Conservation (phyloP, 306 rosid species). For the Crotalaria pallida region DNA sequence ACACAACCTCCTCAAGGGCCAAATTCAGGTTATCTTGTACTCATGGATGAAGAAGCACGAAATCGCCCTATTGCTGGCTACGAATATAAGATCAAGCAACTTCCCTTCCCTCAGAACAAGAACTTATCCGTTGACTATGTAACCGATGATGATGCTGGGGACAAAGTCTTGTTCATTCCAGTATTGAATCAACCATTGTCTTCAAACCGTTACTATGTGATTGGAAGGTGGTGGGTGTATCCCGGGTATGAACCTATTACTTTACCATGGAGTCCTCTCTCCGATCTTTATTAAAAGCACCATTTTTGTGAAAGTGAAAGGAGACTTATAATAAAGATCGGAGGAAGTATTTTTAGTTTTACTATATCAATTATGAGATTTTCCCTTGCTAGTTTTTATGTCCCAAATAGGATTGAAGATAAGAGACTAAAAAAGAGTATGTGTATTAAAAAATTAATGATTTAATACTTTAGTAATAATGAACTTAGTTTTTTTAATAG, state of each 20-base stretch:
- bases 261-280: too few relatives aligned
- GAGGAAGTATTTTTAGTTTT: too few relatives aligned
- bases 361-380: too few relatives aligned
- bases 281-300: too few relatives aligned
- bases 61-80: conserved; percentile 2
- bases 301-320: too few relatives aligned
- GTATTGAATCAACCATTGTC: conserved; percentile 53
- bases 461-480: too few relatives aligned
- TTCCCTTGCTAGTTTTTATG: too few relatives aligned
- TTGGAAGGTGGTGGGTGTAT: conserved; percentile 34
- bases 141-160: neutral
- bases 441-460: too few relatives aligned
- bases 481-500: too few relatives aligned
- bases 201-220: conserved; percentile 50
- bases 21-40: conserved; percentile 29
- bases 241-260: conserved; percentile 25
- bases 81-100: neutral
- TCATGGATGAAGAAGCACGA: conserved; percentile 30
- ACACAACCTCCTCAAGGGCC: conserved; percentile 29
- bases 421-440: too few relatives aligned
- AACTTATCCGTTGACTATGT: neutral
- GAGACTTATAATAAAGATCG: too few relatives aligned
- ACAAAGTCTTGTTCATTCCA: conserved; percentile 50
- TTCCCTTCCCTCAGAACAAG: conserved; percentile 45
- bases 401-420: too few relatives aligned